Evolutionary conservation across 2,329 filamentous ascomycete species (phyloP), one percentile per base, ranked within the genome.

Genomic region (Trichoderma sp.): DNA sequence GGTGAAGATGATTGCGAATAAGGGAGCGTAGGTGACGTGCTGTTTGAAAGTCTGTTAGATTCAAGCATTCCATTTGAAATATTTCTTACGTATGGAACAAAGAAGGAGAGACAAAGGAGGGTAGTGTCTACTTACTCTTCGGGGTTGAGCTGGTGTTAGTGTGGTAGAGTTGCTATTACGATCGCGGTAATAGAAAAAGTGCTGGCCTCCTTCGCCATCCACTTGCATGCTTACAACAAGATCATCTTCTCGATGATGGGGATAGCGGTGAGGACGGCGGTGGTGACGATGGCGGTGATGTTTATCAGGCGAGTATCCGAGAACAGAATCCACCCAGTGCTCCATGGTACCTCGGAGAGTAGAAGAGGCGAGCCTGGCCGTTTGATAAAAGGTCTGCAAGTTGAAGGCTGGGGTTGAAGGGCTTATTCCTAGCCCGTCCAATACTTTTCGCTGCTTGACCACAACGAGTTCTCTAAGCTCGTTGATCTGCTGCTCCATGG

Each of bases 1-100:
- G n/a, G 68, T 70, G n/a, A 70, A 59, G 64, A 70, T 67, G n/a
- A 49, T 58, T 35, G 56, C 37, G n/a, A 69, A 52, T 5, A 69
- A 61, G 21, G 68, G 61, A 10, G 65, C 14, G n/a, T 60, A 58
- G 40, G 29, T 57, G 27, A 63, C 35, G 55, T 63, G 43, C 67
- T 69, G 19, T 56, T 56, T 11, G 2, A 37, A 14, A n/a, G 14
- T n/a, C 7, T 1, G 19, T 64, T 56, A 64, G 61, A 14, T 6
- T 31, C 33, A 8, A 10, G 5, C 10, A 19, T 10, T 24, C 47
- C 5, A 31, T 24, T 16, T 21, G 21, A 40, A 27, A 14, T 27
- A 21, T 1, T 37, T 37, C 11, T 55, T 19, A 5, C 5, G 11
- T 37, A 1, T 37, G 13, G 6, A 35, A 5, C 3, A 31, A n/a